Conservation (phyloP, 2,329 filamentous ascomycete genomes). For the Mycosphaerella sp. region DNA sequence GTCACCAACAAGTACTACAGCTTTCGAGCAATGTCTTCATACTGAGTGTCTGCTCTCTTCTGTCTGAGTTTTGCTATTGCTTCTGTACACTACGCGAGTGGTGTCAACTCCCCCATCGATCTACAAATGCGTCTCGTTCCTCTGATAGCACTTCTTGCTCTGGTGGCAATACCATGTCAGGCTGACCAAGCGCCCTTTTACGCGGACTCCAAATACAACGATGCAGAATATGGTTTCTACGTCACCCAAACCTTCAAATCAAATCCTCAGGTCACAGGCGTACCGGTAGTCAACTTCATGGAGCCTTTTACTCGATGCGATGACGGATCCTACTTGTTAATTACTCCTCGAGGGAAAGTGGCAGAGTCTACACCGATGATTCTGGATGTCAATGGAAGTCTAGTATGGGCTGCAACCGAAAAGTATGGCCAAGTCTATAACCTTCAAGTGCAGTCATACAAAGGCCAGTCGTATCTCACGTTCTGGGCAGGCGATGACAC, state of each 20-base stretch:
- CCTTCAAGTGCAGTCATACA: conserved; percentile 42
- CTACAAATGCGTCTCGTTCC: not conserved
- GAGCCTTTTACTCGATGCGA: conserved; percentile 29
- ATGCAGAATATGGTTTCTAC: conserved; percentile 33
- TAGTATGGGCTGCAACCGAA: conserved; percentile 21
- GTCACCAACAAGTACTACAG: too few species aligned
- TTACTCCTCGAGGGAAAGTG: conserved; percentile 24
- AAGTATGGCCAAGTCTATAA: conserved; percentile 39
- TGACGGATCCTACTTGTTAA: conserved; percentile 28
- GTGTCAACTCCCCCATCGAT: not conserved
- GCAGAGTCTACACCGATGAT: conserved; percentile 17
- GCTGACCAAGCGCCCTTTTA: conserved; percentile 20
- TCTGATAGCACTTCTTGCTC: not conserved
- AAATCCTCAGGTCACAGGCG: conserved; percentile 26
- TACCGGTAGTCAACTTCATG: conserved; percentile 31
- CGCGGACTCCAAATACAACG: conserved; percentile 30
- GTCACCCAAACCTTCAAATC: conserved; percentile 34
- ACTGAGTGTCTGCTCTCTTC: not conserved
- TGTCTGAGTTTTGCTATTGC: too few species aligned
- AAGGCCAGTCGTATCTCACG: conserved; percentile 41
- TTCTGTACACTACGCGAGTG: too few species aligned
- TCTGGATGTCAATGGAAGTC: conserved; percentile 14
- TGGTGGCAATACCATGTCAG: not conserved
- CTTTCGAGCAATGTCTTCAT: not conserved
- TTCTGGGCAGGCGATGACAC: conserved; percentile 47